Conservation (phyloP, 192 early-diverging fungal genomes). For the Chytriomyces sp. region DNA sequence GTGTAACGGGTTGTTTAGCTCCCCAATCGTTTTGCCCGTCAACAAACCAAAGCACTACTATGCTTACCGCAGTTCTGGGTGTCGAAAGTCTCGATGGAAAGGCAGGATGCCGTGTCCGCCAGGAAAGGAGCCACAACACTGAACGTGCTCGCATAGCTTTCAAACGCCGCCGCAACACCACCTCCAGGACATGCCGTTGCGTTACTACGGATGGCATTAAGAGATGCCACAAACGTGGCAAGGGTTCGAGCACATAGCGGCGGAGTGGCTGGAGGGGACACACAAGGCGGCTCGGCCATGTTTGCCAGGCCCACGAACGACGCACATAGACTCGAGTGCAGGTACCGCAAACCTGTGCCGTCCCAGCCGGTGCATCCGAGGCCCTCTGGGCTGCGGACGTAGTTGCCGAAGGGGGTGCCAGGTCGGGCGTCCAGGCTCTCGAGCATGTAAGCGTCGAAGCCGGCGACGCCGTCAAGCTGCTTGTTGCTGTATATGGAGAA, state of each 20-base stretch:
- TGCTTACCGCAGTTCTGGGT: conserved; percentile 5
- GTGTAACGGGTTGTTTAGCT: background rate
- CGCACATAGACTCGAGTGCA: background rate
- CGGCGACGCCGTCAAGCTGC: background rate
- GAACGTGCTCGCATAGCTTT: background rate
- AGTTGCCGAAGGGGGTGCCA: background rate
- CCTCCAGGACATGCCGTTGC: background rate
- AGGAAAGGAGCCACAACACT: background rate
- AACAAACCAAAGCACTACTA: no score
- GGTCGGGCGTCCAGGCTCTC: background rate
- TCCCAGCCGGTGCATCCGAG: conserved; percentile 6
- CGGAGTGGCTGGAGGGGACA: background rate
- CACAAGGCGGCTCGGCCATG: background rate
- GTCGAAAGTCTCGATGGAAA: background rate
- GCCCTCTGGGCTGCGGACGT: background rate
- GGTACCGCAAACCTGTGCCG: conserved; percentile 5
- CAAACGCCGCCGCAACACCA: background rate
- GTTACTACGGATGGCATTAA: background rate
- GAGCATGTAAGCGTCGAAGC: conserved; percentile 9
- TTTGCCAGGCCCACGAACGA: background rate
- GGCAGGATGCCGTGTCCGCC: background rate
- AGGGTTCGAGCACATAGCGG: conserved; percentile 1
- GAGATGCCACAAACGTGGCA: conserved; percentile 3
- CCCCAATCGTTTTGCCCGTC: background rate
- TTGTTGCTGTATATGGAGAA: background rate